Percentiles rank a stretch among this genome's conserved stretches.
Conservation (phyloP, 768 basidiomycete species). For the Dioszegia hungarica region DNA sequence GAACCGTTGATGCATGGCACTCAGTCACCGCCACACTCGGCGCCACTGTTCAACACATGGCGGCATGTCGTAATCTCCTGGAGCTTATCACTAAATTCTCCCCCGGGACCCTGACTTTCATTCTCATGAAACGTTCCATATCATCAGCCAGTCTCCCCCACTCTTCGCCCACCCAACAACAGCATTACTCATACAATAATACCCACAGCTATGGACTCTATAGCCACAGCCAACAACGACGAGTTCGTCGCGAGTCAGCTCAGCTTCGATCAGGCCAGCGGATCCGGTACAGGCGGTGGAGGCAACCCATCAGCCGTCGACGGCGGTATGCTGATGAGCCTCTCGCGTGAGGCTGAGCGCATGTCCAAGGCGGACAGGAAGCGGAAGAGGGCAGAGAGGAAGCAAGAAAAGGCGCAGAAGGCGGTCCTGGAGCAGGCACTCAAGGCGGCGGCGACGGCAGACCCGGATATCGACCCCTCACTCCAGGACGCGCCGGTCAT, state of each 20-base stretch:
- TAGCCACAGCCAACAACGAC: background rate
- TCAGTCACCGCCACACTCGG: too few species aligned
- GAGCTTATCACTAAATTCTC: background rate
- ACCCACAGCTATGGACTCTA: background rate
- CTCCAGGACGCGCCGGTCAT: background rate
- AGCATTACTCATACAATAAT: background rate
- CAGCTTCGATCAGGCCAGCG: background rate
- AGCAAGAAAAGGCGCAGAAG: background rate
- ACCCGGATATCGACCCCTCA: background rate
- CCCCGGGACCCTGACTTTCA: background rate
- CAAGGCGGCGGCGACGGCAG: background rate
- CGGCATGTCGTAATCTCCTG: background rate
- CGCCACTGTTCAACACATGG: background rate
- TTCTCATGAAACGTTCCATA: too few species aligned
- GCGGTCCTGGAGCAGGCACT: background rate
- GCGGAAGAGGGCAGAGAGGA: background rate
- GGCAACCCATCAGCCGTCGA: background rate
- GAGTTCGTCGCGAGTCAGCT: background rate
- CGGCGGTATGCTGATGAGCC: conserved; percentile 2
- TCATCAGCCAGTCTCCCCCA: background rate
- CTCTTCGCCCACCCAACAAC: background rate
- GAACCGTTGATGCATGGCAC: too few species aligned
- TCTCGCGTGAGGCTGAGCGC: background rate
- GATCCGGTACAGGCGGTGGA: background rate
- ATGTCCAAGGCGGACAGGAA: background rate